Evolutionary conservation across 2,329 filamentous ascomycete genomes (phyloP), one percentile per base, ranked within the genome.

Genomic region (Pseudogymnoascus sp.): DNA sequence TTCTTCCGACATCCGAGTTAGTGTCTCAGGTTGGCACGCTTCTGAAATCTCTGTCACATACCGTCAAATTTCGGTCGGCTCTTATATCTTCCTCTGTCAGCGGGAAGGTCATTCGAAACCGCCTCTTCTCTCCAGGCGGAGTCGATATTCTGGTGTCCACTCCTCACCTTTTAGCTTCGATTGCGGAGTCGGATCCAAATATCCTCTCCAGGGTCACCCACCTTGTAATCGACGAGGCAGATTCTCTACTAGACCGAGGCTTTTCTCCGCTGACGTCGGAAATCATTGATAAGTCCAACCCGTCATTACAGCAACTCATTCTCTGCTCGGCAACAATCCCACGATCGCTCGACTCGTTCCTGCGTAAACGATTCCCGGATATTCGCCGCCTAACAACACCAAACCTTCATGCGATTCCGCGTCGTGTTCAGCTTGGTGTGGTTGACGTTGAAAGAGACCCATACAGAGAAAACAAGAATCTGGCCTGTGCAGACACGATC

Each of bases 311-410:
- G 72, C 90, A 96, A 73, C 82, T 99, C 23, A 82, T 99, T 56
- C 85, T 97, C 67, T 99, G 95, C 79, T 97, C 93, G 3, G 95
- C 95, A 61, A 99, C 95, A 4, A 97, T 99, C 66, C 95, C 96
- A 1, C 86, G 88, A 67, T 90, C 90, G 69, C 83, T 99, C 17
- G 95, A 99, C 78, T 88, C 84, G 68, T 91, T 89, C 74, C 83
- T 99, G n/a, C 84, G 85, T 61, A 84, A 86, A 66, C 87, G 88
- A 67, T 97, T 93, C 75, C 93, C 95, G 0, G 82, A 90, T 69
- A 91, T 96, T 77, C 80, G 82, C 53, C 89, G 95, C 65, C 87
- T 99, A 66, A 93, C 93, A 1, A 99, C 95, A 0, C 95, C 95
- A 0, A 97, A 97, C 72, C 83, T 99, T 0, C 95, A 99, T 76